Evolutionary conservation across 1,284 basidiomycete species (phyloP).

Genomic region (Mycena citricolor): DNA sequence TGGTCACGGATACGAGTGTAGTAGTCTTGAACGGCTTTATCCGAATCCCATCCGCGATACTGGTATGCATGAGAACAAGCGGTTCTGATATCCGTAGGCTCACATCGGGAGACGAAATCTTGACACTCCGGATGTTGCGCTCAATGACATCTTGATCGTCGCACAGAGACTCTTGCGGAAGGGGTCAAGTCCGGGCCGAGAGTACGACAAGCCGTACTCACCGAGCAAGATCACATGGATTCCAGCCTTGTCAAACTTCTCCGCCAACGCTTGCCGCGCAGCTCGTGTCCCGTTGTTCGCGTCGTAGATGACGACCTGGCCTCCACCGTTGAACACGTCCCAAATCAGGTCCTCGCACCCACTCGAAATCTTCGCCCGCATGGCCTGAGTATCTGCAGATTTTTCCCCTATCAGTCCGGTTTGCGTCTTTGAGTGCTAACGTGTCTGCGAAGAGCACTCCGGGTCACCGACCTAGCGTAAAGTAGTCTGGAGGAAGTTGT

Average conservation of each 20-base stretch:
- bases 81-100: no score
- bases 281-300: constrained; percentile 91
- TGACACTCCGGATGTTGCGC: constrained; percentile 93
- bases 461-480: constrained; percentile 69
- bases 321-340: constrained; percentile 85
- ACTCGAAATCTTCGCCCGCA: constrained; percentile 73
- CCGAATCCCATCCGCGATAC: constrained; percentile 93
- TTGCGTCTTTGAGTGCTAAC: background rate
- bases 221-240: constrained; percentile 94
- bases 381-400: constrained; percentile 72
- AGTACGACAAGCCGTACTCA: constrained; percentile 37
- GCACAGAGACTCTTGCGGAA: constrained; percentile 71
- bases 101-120: constrained; percentile 96
- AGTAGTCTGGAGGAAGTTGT: constrained; percentile 90
- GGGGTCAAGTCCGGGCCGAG: background rate
- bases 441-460: background rate
- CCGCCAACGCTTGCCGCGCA: constrained; percentile 69
- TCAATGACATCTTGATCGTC: constrained; percentile 92
- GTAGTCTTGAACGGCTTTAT: constrained; percentile 90
- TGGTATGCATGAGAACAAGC: constrained; percentile 33
- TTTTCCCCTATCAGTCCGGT: constrained; percentile 57
- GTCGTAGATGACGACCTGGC: constrained; percentile 98
- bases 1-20: constrained; percentile 87
- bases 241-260: constrained; percentile 81
- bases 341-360: constrained; percentile 88